A percentile compares a stretch with the other conserved stretches of the same genome.
Conservation (phyloP, 352 stramenopile genomes). For the Peronospora tabacina region DNA sequence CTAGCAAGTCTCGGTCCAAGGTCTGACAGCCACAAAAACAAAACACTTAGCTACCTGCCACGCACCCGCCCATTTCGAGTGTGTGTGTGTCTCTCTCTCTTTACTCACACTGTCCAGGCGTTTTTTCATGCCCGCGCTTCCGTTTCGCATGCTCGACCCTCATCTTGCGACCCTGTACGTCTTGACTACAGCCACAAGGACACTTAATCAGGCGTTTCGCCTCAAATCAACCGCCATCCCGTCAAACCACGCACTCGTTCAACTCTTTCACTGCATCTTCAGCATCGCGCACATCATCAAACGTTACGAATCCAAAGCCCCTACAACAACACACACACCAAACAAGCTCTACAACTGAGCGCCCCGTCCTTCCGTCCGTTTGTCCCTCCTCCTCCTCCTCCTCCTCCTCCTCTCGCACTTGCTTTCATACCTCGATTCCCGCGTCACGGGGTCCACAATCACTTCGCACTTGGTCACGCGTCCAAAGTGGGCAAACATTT, state of each 20-base stretch:
- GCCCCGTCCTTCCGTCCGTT: too few relatives aligned
- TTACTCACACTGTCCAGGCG: slow-evolving; percentile 71
- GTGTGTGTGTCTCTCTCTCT: neutral
- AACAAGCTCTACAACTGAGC: neutral
- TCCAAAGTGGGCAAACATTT: slow-evolving; percentile 69
- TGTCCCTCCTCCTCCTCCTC: too few relatives aligned
- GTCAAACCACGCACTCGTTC: slow-evolving; percentile 46
- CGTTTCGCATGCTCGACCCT: slow-evolving; percentile 78
- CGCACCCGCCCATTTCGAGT: too few relatives aligned
- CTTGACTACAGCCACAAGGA: slow-evolving; percentile 42
- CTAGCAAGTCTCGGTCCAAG: slow-evolving; percentile 64
- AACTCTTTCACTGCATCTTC: slow-evolving; percentile 74
- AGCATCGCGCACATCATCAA: slow-evolving; percentile 65
- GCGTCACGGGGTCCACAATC: slow-evolving; percentile 71
- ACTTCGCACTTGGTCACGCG: slow-evolving; percentile 70
- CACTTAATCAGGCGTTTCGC: neutral
- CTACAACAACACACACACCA: slow-evolving; percentile 18
- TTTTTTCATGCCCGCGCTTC: slow-evolving; percentile 72
- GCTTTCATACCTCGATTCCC: slow-evolving; percentile 50
- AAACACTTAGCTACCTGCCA: neutral
- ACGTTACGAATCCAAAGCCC: slow-evolving; percentile 74
- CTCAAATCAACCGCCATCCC: slow-evolving; percentile 1
- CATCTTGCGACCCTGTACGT: slow-evolving; percentile 61
- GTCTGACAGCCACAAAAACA: slow-evolving; percentile 26
- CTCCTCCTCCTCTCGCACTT: too few relatives aligned